Evolutionary conservation across 2,329 filamentous ascomycete species (phyloP), one percentile per base, ranked within the genome.

Genomic region (Ophiostoma australiae): DNA sequence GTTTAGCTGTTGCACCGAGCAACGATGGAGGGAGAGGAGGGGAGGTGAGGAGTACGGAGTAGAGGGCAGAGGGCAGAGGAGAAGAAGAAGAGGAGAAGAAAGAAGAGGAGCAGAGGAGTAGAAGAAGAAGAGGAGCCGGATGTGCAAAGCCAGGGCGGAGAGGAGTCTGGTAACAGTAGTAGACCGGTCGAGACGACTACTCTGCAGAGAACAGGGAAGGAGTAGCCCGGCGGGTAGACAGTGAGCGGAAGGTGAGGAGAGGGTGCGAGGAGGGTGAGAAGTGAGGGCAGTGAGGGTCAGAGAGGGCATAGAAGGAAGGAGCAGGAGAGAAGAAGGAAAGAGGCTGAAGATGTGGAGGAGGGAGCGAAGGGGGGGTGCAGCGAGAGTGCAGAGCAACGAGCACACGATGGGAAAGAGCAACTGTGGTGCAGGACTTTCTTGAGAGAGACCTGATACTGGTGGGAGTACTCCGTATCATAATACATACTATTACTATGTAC

Each of bases 1-100:
- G 33, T 68, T 31, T 58, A 63, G 72, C 69, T 71, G 71, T 72
- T 73, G 70, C 71, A 73, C 72, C 66, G 72, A 72, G 72, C 72
- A 73, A 73, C 71, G 70, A 67, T 67, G 58, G 58, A 41, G 33
- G 67, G 61, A 68, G 41, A 31, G 61, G 61, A 55, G 66, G 58
- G 52, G 55, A 39, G 55, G 48, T 55, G 48, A 39, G 33, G 61
- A 52, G 41, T 67, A 65, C n/a, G n/a, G n/a, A n/a, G n/a, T n/a
- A n/a, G n/a, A n/a, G n/a, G n/a, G n/a, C n/a, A n/a, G n/a, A n/a
- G n/a, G n/a, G n/a, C n/a, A n/a, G n/a, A n/a, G n/a, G 37, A 63
- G 44, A 37, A 37, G n/a, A 44, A 55, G 58, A 27, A 63, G 61
- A 65, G 6, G 58, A 35, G 15, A 17, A 65, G 31, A 35, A 35